Base-by-base conservation (phyloP, 768 basidiomycete genomes). In the Rhodotorula sphaerocarpa region DNA sequence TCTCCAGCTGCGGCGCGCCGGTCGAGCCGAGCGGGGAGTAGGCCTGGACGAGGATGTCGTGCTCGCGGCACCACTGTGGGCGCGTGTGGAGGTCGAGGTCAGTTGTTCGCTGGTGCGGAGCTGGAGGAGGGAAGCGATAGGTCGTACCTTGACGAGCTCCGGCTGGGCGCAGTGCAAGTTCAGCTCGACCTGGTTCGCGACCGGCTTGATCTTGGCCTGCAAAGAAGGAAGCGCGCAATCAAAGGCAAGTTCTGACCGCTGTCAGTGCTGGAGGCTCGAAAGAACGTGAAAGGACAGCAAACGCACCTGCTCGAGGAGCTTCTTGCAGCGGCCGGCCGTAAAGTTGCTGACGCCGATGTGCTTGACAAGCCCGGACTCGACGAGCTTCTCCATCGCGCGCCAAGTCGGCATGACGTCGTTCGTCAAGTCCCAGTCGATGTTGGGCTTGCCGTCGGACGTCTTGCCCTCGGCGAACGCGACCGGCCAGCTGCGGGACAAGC, bases 301-400 rank as follows among this genome's bases (percentile, higher is more conserved):
- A 18, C 59, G 30, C 47, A 61, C 54, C 53, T 54, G 27, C n/a
- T 42, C 53, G 42, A 63, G 39, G 30, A 67, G 42, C 57, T 51
- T 56, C 41, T 59, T 23, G 43, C 30, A 41, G 44, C 43, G 48
- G 3, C 27, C 33, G 39, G 50, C 41, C 23, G 61, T 67, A 75
- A 88, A 88, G 81, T 92, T 91, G 69, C 84, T 86, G 9, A 93
- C 86, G 55, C 88, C 90, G 63, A 91, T 78, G 27, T 56, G 69
- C 61, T 72, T 75, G 52, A 75, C 86, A 79, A 89, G 90, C 58
- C 79, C 79, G 0, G 81, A 80, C 72, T 84, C 81, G 20, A 80
- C 81, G 16, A 90, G 81, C 39, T 78, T 78, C 62, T 86, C 79
- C 83, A 90, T 80, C 23, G 86, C 86, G 67, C 82, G 83, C 87